phyloP scores from a whole-genome alignment of 2,329 filamentous ascomycete genomes.

The Ascochyta koolunga region DNA sequence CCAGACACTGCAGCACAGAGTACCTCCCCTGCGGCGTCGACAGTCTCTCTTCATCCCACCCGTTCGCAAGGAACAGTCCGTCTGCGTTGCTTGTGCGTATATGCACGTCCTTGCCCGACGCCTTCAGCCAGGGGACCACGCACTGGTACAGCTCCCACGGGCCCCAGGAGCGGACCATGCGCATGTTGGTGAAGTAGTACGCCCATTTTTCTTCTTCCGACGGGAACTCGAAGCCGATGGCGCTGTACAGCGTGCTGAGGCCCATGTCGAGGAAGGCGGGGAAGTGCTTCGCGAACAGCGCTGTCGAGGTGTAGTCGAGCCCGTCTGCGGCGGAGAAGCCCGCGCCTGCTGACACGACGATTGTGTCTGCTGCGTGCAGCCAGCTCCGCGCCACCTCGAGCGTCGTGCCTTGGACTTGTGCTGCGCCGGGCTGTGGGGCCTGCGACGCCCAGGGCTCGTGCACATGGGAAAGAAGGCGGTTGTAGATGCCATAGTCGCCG shows the following conservation, averaged over 20 bases:
- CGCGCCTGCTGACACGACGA: conserved; percentile 44
- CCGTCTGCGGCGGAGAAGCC: conserved; percentile 46
- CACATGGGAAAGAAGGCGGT: conserved; percentile 12
- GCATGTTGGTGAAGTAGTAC: conserved; percentile 43
- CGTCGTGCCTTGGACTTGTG: conserved; percentile 9
- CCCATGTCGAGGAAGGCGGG: conserved; percentile 40
- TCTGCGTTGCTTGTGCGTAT: conserved; percentile 46
- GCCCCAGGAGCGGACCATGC: conserved; percentile 35
- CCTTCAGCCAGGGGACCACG: conserved; percentile 21
- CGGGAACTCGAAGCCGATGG: conserved; percentile 44
- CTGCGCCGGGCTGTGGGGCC: not conserved
- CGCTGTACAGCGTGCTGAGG: conserved; percentile 40
- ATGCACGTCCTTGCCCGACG: conserved; percentile 25
- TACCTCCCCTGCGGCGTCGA: conserved; percentile 45
- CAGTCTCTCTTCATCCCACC: conserved; percentile 27
- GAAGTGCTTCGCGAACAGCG: conserved; percentile 40
- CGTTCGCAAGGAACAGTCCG: conserved; percentile 39
- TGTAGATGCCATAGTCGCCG: conserved; percentile 30
- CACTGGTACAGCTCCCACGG: conserved; percentile 26
- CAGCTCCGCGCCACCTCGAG: conserved; percentile 22
- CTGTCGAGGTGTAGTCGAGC: conserved; percentile 41
- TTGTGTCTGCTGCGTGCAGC: conserved; percentile 29
- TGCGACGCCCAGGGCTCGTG: not conserved
- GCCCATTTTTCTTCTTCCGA: conserved; percentile 40
- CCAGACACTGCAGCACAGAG: conserved; percentile 37